Evolutionary conservation across 257 asterid genomes (phyloP), one percentile per base, ranked within the genome.

Genomic region (Rehmannia glutinosa): DNA sequence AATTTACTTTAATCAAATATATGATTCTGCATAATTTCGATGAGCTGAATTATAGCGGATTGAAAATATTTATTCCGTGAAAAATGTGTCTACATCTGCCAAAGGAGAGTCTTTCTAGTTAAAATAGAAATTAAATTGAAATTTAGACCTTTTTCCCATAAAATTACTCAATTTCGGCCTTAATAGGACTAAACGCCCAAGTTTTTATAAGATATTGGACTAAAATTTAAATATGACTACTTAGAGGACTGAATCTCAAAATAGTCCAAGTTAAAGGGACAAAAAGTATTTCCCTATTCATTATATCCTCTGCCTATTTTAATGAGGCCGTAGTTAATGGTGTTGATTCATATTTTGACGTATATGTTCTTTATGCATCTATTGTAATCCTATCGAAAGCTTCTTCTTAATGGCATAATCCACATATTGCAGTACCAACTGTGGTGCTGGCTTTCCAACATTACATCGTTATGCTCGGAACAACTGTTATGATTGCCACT

Each of bases 401-500:
- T 55, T 32, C 54, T 21, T 4, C 9, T 36, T 75, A 51, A 58
- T 19, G 25, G 36, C 42, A 43, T 54, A 50, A 28, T 71, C 11
- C 8, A 8, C 45, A 24, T 69, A 41, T 69, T 89, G 82, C 92
- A 94, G 99, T 83, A 6, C 96, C 85, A 79, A 84, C 95, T 49
- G 81, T 57, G 46, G 41, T 81, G 32, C 80, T 94, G 64, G 98
- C 83, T 41, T 94, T 91, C 81, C 99, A 94, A 66, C 99, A 94
- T 74, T 94, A 84, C 80, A 81, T 94, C 8, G 99, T 94, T 46
- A 91, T 94, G 99, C 99, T 94, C 50, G 99, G 99, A 72, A 84
- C 91, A 16, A 84, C 92, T 12, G 98, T 94, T 47, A 78, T 94
- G 95, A 80, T 91, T 61, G 91, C 96, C 60, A 77, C 77, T 9